These are phyloP conservation scores for Trametes maxima DNA, from an alignment of 768 basidiomycete genomes.

Conservation along the genomic window DNA sequence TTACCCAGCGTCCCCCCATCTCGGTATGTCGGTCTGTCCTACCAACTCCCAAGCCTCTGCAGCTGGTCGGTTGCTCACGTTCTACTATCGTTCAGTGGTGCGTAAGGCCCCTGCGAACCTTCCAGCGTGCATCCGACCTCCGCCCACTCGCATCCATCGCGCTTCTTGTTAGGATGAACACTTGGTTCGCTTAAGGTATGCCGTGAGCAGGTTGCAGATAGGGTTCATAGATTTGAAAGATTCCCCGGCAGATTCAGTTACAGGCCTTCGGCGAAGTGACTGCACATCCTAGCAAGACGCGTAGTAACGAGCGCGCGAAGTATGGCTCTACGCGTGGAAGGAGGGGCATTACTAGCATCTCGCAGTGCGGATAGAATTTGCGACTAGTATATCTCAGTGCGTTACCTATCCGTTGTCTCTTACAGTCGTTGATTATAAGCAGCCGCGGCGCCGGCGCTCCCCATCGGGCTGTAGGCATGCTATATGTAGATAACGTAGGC, in stretches of 20 bases:
- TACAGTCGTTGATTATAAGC: too few species aligned
- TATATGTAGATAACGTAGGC: too few species aligned
- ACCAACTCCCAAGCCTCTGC: constrained; percentile 3
- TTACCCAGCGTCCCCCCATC: constrained; percentile 21
- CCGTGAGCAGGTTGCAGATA: constrained; percentile 18
- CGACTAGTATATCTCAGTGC: background rate
- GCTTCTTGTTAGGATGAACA: constrained; percentile 68
- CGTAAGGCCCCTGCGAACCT: constrained; percentile 39
- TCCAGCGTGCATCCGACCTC: constrained; percentile 53
- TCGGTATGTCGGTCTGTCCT: constrained; percentile 18
- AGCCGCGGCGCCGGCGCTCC: too few species aligned
- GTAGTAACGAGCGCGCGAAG: constrained; percentile 76
- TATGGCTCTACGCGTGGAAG: constrained; percentile 68
- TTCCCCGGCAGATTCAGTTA: constrained; percentile 21
- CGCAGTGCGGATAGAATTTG: background rate
- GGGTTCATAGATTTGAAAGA: constrained; percentile 24
- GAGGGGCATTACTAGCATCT: constrained; percentile 33
- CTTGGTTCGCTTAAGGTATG: constrained; percentile 55
- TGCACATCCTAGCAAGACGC: constrained; percentile 70
- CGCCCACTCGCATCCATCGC: constrained; percentile 68
- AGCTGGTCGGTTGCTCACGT: background rate
- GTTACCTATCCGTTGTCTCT: too few species aligned
- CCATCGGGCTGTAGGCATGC: too few species aligned
- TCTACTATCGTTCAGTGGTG: constrained; percentile 6
- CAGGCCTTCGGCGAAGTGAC: constrained; percentile 50